Evolutionary conservation across 345 rosid species (phyloP).

Genomic region (Leavenworthia alabamica): DNA sequence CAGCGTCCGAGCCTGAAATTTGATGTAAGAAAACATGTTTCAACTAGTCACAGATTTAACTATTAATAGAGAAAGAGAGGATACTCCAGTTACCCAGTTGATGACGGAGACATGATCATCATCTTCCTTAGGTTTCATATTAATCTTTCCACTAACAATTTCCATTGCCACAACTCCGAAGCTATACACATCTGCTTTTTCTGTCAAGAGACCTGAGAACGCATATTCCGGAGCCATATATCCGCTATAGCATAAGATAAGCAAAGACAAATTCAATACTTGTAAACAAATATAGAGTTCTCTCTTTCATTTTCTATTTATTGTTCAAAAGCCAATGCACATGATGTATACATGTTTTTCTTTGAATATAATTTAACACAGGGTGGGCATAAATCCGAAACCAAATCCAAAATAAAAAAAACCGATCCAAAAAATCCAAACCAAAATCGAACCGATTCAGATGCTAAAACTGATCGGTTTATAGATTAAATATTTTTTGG

Average conservation of each 20-base stretch:
- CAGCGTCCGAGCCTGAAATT: not conserved
- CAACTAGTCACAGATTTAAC: not conserved
- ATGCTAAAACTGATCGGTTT: no score
- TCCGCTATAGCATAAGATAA: slow-evolving; percentile 16
- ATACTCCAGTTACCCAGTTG: slow-evolving; percentile 30
- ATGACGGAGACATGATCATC: slow-evolving; percentile 22
- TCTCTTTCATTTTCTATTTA: no score
- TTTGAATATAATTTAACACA: no score
- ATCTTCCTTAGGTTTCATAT: slow-evolving; percentile 1
- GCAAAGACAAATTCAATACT: not conserved
- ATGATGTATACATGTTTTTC: no score
- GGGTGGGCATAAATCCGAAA: no score
- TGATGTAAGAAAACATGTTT: not conserved
- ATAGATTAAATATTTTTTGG: no score
- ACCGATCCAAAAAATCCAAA: no score
- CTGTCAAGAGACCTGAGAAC: slow-evolving; percentile 36
- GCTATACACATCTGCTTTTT: slow-evolving; percentile 45
- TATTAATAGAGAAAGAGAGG: not conserved
- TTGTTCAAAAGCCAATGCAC: no score
- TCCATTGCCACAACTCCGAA: slow-evolving; percentile 40
- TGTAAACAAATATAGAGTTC: no score
- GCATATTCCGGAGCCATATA: slow-evolving; percentile 42
- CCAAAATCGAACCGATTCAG: no score
- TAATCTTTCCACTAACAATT: slow-evolving; percentile 34
- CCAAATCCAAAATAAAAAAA: no score